Conservation (phyloP, 1,284 basidiomycete genomes). For the Mrakiaceae sp. region DNA sequence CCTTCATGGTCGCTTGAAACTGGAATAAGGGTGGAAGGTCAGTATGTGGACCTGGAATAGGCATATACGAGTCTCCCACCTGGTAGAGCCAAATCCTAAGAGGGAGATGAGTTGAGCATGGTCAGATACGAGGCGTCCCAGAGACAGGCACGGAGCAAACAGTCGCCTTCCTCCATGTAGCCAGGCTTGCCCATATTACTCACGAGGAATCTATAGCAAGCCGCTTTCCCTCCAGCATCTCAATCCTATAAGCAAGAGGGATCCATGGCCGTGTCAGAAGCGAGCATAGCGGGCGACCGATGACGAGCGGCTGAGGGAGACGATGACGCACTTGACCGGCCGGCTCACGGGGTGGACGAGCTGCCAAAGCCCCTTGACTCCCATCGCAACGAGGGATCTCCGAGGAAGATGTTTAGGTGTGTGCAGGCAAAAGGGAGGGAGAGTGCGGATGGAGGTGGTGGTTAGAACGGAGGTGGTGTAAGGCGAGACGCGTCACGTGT, state of each 20-base stretch:
- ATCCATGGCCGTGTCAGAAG: not conserved
- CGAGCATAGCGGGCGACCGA: not conserved
- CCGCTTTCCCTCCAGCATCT: slow-evolving; percentile 78
- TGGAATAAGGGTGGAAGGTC: slow-evolving; percentile 35
- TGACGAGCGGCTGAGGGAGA: not conserved
- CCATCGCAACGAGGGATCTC: slow-evolving; percentile 45
- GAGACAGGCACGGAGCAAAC: not conserved
- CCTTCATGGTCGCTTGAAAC: slow-evolving; percentile 97
- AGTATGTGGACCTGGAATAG: no score
- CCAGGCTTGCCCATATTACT: not conserved
- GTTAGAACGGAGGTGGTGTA: no score
- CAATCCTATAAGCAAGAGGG: slow-evolving; percentile 47
- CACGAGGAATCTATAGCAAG: slow-evolving; percentile 90
- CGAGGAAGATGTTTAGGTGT: no score
- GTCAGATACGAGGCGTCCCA: not conserved
- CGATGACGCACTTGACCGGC: slow-evolving; percentile 58
- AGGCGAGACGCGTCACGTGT: no score
- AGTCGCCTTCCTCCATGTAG: no score
- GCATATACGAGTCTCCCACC: slow-evolving; percentile 20
- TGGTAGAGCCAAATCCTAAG: slow-evolving; percentile 82
- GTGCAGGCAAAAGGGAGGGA: no score
- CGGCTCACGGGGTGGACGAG: slow-evolving; percentile 81
- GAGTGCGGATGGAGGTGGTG: no score
- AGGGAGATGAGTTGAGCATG: not conserved
- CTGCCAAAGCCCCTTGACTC: slow-evolving; percentile 89